Conservation (phyloP, 108 stramenopile genomes). For the Pseudonitzschia multiseries region DNA sequence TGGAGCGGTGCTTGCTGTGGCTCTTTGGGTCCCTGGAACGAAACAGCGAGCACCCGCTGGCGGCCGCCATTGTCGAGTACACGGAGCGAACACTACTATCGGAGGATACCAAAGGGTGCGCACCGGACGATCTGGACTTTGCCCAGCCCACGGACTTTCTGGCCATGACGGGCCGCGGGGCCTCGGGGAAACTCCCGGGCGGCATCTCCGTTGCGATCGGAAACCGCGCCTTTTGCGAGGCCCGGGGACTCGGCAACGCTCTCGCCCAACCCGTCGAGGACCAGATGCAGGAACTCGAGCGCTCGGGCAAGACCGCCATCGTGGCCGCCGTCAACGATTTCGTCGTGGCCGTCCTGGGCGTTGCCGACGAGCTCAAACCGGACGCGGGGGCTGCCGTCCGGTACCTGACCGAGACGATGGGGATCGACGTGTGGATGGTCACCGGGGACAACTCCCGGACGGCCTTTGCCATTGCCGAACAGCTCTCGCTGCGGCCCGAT, state of each 20-base stretch:
- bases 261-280: slow-evolving; percentile 53
- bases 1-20: slow-evolving; percentile 45
- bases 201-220: slow-evolving; percentile 61
- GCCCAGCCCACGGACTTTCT: slow-evolving; percentile 47
- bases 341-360: slow-evolving; percentile 74
- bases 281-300: slow-evolving; percentile 71
- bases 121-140: slow-evolving; percentile 24
- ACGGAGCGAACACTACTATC: slow-evolving; percentile 41
- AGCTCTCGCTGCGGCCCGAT: slow-evolving; percentile 65
- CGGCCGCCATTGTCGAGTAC: slow-evolving; percentile 66
- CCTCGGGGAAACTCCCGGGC: slow-evolving; percentile 62
- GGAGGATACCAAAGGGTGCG: slow-evolving; percentile 20
- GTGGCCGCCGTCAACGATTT: slow-evolving; percentile 67
- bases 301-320: slow-evolving; percentile 84
- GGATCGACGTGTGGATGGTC: slow-evolving; percentile 95
- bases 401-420: slow-evolving; percentile 59
- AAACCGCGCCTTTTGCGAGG: slow-evolving; percentile 63
- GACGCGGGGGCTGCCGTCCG: slow-evolving; percentile 69
- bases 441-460: slow-evolving; percentile 94
- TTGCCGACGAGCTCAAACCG: slow-evolving; percentile 84
- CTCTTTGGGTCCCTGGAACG: slow-evolving; percentile 79
- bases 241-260: slow-evolving; percentile 53
- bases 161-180: slow-evolving; percentile 74
- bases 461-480: slow-evolving; percentile 82
- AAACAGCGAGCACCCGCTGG: slow-evolving; percentile 82